Percentiles rank a stretch among this genome's conserved stretches.
phyloP scores from a whole-genome alignment of 106 monocot genomes.

The Platanthera zijinensis region DNA sequence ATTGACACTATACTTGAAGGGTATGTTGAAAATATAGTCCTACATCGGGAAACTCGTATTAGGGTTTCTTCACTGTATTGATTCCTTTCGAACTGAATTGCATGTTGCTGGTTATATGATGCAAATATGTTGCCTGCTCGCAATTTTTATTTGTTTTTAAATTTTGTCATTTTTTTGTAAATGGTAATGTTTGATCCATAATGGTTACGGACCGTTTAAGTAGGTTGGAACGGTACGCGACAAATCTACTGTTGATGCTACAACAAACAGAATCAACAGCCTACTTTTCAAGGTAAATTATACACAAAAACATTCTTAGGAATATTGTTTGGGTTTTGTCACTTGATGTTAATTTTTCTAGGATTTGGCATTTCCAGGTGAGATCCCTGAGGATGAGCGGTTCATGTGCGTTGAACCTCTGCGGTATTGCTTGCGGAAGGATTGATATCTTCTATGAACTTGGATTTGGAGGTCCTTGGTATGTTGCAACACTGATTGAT shows the following conservation, averaged over 20 bases:
- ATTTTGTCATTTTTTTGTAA: not conserved
- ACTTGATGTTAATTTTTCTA: not conserved
- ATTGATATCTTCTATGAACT: constrained; percentile 83
- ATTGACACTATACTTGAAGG: too few species aligned
- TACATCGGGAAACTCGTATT: too few species aligned
- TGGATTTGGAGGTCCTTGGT: constrained; percentile 95
- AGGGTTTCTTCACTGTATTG: not conserved
- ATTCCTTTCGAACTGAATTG: not conserved
- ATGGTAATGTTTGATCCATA: not conserved
- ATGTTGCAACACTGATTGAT: constrained; percentile 10
- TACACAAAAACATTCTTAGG: not conserved
- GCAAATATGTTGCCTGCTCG: too few species aligned
- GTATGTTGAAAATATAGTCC: too few species aligned
- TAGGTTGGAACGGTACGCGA: constrained; percentile 92
- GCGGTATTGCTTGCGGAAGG: constrained; percentile 84
- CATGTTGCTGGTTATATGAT: not conserved
- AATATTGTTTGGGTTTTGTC: not conserved
- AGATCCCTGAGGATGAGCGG: constrained; percentile 44
- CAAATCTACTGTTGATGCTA: constrained; percentile 59
- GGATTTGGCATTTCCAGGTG: not conserved
- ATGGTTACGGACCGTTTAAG: too few species aligned
- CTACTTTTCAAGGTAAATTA: constrained; percentile 72
- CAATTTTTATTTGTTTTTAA: not conserved
- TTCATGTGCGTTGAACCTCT: constrained; percentile 77
- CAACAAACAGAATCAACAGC: constrained; percentile 76